Conservation (phyloP, 805 yeast genomes). For the Cyberlindnera americana region DNA sequence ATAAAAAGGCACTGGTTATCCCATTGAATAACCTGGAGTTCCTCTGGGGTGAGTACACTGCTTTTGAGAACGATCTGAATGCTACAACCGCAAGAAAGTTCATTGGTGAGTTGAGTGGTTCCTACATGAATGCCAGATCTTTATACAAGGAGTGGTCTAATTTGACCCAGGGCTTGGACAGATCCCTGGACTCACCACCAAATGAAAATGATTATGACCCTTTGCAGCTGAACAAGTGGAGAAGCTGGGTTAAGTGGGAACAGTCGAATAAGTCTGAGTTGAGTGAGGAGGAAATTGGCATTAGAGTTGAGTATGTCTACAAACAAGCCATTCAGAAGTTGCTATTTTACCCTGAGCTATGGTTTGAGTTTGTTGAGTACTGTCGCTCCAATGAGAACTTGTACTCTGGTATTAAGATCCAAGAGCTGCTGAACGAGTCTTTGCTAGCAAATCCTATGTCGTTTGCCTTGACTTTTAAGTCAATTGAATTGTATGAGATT, state of each 20-base stretch:
- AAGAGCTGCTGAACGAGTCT: conserved; percentile 52
- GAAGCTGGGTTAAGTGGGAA: conserved; percentile 79
- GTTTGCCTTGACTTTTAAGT: conserved; percentile 57
- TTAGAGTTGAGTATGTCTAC: conserved; percentile 68
- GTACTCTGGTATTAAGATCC: conserved; percentile 18
- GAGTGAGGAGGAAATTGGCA: conserved; percentile 43
- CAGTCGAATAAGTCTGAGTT: conserved; percentile 62
- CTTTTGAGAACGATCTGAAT: conserved; percentile 78
- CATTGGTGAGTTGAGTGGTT: conserved; percentile 76
- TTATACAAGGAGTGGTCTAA: conserved; percentile 67
- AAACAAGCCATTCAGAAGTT: conserved; percentile 61
- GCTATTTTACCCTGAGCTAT: conserved; percentile 66
- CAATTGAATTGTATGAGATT: conserved; percentile 68
- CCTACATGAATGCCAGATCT: conserved; percentile 84
- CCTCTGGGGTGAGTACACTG: conserved; percentile 76
- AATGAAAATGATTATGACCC: conserved; percentile 26
- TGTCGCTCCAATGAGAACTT: conserved; percentile 21
- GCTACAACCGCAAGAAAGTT: conserved; percentile 78
- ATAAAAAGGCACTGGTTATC: conserved; percentile 63
- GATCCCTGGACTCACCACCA: conserved; percentile 34
- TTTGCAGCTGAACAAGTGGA: conserved; percentile 53
- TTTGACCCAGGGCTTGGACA: conserved; percentile 46
- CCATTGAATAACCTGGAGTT: conserved; percentile 75
- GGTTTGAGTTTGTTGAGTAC: conserved; percentile 60
- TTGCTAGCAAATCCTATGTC: conserved; percentile 66